Evolutionary conservation across 768 basidiomycete species (phyloP).

Genomic region (Hemileccinum impolitum): DNA sequence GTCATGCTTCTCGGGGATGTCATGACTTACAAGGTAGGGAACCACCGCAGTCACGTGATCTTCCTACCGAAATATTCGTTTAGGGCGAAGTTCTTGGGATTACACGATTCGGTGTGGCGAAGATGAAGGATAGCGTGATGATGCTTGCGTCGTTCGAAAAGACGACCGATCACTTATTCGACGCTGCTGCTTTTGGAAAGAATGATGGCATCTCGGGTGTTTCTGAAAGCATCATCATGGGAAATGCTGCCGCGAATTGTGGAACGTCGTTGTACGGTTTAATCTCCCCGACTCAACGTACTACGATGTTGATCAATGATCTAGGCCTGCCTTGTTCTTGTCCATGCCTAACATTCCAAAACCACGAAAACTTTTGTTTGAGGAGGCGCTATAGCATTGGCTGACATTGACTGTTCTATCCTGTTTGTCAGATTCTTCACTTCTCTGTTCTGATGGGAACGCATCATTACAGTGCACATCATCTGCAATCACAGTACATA

Average conservation of each 20-base stretch:
- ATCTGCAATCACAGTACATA: no score
- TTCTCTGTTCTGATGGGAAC: no score
- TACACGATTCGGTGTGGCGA: slow-evolving; percentile 97
- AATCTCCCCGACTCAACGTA: not conserved
- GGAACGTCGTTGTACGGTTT: slow-evolving; percentile 84
- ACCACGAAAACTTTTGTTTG: slow-evolving; percentile 35
- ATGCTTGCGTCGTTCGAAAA: slow-evolving; percentile 99
- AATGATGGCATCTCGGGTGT: slow-evolving; percentile 94
- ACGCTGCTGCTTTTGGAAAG: slow-evolving; percentile 95
- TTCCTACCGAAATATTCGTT: not conserved
- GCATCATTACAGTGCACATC: no score
- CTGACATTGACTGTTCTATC: not conserved
- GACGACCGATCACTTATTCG: slow-evolving; percentile 98
- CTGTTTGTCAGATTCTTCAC: not conserved
- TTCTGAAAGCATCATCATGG: slow-evolving; percentile 99
- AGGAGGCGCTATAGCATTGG: slow-evolving; percentile 26
- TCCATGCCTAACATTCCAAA: slow-evolving; percentile 32
- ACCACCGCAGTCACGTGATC: not conserved
- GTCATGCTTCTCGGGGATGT: slow-evolving; percentile 98
- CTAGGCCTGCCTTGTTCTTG: slow-evolving; percentile 35
- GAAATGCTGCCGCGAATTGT: slow-evolving; percentile 90
- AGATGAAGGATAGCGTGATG: slow-evolving; percentile 99
- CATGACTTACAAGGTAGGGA: slow-evolving; percentile 89
- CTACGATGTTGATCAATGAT: slow-evolving; percentile 3
- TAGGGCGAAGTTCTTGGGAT: slow-evolving; percentile 97